phyloP scores from a whole-genome alignment of 148 eudicot genomes.

The Camellia granthamiana region DNA sequence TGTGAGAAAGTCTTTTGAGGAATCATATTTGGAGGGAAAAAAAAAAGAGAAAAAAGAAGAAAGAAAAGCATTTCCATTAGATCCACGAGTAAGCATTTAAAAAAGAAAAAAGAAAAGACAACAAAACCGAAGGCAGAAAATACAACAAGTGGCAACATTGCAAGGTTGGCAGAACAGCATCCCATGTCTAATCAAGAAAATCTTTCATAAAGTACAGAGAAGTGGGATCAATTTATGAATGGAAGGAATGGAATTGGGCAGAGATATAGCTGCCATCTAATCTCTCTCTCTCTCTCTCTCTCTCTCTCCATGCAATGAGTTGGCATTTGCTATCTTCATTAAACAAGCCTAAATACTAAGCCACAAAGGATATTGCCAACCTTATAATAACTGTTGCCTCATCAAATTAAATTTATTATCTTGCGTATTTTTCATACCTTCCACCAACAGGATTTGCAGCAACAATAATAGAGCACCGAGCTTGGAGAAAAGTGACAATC shows the following conservation, averaged over 20 bases:
- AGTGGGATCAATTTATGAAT: not conserved
- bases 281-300: too few species aligned
- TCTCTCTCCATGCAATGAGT: not conserved
- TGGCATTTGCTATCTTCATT: not conserved
- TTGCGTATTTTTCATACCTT: conserved; percentile 43
- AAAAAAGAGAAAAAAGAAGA: not conserved
- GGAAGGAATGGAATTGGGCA: not conserved
- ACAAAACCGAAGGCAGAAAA: not conserved
- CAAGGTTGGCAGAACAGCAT: not conserved
- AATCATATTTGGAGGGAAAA: too few species aligned
- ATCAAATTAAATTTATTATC: not conserved
- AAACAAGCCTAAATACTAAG: not conserved
- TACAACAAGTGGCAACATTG: not conserved
- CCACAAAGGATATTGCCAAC: not conserved
- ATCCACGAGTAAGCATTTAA: not conserved
- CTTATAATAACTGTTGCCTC: not conserved
- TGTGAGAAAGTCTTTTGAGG: too few species aligned
- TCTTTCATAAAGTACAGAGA: not conserved
- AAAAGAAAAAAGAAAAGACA: not conserved
- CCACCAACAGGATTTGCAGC: conserved; percentile 99
- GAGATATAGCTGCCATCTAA: not conserved
- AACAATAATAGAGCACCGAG: conserved; percentile 96
- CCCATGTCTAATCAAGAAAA: not conserved
- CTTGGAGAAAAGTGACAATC: conserved; percentile 96
- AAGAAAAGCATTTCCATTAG: conserved; percentile 12